A percentile compares a stretch with the other conserved stretches of the same genome.
Evolutionary conservation across 306 rosid species (phyloP).

Genomic region (Corylus avellana): DNA sequence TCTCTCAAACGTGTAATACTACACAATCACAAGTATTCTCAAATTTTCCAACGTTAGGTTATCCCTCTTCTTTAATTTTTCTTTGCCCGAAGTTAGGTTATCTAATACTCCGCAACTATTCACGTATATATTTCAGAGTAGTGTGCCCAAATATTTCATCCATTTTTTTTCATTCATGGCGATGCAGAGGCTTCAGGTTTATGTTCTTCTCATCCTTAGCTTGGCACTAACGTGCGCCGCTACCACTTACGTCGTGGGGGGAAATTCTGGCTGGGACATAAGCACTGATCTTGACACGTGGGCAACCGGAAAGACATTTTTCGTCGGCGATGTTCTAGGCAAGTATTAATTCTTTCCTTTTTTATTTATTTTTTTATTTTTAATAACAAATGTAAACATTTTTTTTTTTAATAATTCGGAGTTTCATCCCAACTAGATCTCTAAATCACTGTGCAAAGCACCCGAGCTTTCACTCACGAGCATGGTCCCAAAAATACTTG

Average conservation of each 20-base stretch:
- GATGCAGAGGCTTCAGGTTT: slow-evolving; percentile 26
- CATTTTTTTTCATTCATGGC: slow-evolving; percentile 43
- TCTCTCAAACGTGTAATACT: no score
- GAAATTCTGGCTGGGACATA: slow-evolving; percentile 87
- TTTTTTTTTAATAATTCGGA: no score
- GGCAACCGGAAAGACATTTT: slow-evolving; percentile 57
- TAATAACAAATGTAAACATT: no score
- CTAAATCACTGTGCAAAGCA: no score
- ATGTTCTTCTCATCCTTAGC: slow-evolving; percentile 36
- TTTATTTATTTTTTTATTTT: no score
- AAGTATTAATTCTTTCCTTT: slow-evolving; percentile 13
- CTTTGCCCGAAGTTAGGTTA: slow-evolving; percentile 53
- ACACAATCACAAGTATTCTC: no score
- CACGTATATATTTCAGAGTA: slow-evolving; percentile 11
- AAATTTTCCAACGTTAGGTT: no score
- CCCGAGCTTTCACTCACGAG: no score
- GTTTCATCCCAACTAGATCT: no score
- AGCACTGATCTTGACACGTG: slow-evolving; percentile 77
- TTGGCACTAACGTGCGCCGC: slow-evolving; percentile 51
- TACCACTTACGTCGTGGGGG: slow-evolving; percentile 73
- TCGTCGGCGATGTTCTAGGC: slow-evolving; percentile 68
- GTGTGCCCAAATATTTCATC: neutral
- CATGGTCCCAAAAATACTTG: no score
- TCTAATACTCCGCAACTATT: slow-evolving; percentile 42
- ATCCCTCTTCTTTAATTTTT: no score